These are phyloP conservation scores for Alternaria solani DNA, from an alignment of 2,329 filamentous ascomycete genomes.

Conservation along the genomic window DNA sequence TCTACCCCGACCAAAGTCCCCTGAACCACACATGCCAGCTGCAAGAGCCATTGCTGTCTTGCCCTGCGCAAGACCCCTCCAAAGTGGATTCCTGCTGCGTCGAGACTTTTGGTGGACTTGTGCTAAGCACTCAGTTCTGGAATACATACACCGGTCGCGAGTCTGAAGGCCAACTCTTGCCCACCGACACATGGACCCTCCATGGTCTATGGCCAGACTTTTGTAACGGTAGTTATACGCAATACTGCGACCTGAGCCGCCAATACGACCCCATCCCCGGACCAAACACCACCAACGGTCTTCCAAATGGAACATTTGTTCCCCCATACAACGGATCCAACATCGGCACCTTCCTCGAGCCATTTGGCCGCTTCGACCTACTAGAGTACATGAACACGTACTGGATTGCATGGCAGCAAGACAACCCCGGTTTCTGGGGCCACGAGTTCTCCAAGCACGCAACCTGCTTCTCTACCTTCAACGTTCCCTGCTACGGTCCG, in stretches of 20 bases:
- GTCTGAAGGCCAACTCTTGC: slow-evolving; percentile 64
- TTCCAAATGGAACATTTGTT: slow-evolving; percentile 61
- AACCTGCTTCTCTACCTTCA: slow-evolving; percentile 73
- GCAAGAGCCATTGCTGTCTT: slow-evolving; percentile 45
- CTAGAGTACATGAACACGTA: slow-evolving; percentile 71
- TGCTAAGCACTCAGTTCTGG: slow-evolving; percentile 72
- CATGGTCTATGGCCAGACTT: slow-evolving; percentile 59
- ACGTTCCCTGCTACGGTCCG: slow-evolving; percentile 70
- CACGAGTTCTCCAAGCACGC: slow-evolving; percentile 75
- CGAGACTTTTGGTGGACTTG: slow-evolving; percentile 70
- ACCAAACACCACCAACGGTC: slow-evolving; percentile 70
- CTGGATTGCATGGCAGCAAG: slow-evolving; percentile 67
- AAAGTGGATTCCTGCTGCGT: slow-evolving; percentile 68
- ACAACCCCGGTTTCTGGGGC: slow-evolving; percentile 69
- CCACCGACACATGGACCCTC: slow-evolving; percentile 65
- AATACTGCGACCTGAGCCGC: slow-evolving; percentile 71
- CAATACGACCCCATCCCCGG: slow-evolving; percentile 70
- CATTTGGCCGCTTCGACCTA: slow-evolving; percentile 66
- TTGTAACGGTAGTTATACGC: slow-evolving; percentile 67
- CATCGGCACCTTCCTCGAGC: slow-evolving; percentile 66
- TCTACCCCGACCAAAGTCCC: slow-evolving; percentile 58
- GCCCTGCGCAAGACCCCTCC: slow-evolving; percentile 40
- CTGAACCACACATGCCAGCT: slow-evolving; percentile 66
- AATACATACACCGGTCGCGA: slow-evolving; percentile 69
- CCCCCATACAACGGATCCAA: slow-evolving; percentile 65